These are phyloP conservation scores for Globisporangium iwayamae DNA, from an alignment of 352 stramenopile genomes.

Conservation along the genomic window DNA sequence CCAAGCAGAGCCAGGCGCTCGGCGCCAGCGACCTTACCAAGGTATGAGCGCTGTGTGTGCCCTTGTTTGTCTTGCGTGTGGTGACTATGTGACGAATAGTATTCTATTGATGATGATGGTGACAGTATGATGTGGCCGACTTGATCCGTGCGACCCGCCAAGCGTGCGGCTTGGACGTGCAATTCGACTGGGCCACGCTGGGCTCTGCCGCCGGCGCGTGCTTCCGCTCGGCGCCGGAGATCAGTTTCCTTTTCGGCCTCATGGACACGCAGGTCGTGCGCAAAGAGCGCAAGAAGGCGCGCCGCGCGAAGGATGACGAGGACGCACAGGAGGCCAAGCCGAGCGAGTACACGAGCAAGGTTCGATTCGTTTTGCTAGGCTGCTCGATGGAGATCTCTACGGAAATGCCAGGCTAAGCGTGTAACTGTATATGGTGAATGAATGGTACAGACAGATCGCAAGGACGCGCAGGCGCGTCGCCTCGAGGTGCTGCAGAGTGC, in stretches of 20 bases:
- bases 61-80: neutral
- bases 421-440: neutral
- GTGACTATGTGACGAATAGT: neutral
- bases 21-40: slow-evolving; percentile 75
- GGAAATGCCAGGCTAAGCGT: neutral
- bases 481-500: slow-evolving; percentile 66
- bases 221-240: slow-evolving; percentile 69
- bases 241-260: slow-evolving; percentile 71
- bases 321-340: slow-evolving; percentile 51
- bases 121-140: slow-evolving; percentile 58
- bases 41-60: slow-evolving; percentile 14
- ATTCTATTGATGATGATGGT: neutral
- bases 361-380: slow-evolving; percentile 8
- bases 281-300: slow-evolving; percentile 59
- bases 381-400: neutral
- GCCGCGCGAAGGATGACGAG: slow-evolving; percentile 43
- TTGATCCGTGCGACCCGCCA: slow-evolving; percentile 51
- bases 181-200: slow-evolving; percentile 69
- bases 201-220: slow-evolving; percentile 58
- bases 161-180: slow-evolving; percentile 35
- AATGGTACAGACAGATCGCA: slow-evolving; percentile 54
- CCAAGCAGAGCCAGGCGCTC: slow-evolving; percentile 70
- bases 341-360: slow-evolving; percentile 78
- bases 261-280: slow-evolving; percentile 76
- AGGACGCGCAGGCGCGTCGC: slow-evolving; percentile 72